Base-by-base conservation (phyloP, 306 rosid species). In the Cyamopsis tetragonoloba region DNA sequence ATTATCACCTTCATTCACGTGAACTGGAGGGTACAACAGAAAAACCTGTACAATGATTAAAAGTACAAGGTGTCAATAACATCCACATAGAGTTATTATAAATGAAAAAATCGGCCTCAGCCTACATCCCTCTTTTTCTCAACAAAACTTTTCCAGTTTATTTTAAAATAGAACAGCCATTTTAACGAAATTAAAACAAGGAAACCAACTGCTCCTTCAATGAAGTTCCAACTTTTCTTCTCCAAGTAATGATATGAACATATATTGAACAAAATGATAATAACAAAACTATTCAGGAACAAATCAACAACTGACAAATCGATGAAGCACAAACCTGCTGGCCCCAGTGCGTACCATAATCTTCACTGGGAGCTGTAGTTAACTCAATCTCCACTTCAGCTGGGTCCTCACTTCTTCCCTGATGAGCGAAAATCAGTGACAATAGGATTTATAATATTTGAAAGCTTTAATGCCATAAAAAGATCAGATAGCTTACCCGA, bases 331-430 rank as follows among this genome's bases (percentile, higher is more conserved):
- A 62, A 19, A 93, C 99, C 97, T 95, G 97, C 73, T 90, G 99
- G 28, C 97, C 99, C 99, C 99, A 95, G 44, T 95, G 99, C 37
- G 99, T 95, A 50, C 82, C 64, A 46, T 62, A 56, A 48, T 82
- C 77, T 47, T 62, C 68, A 72, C 96, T 88, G 20, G 99, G 99
- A 57, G 95, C 95, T 10, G 99, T 95, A 56, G 95, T 85, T 87
- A 95, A 78, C 83, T 95, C 92, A 24, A 91, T 77, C 76, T 85
- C 95, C 3, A 81, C 71, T 79, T 79, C 80, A 44, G 91, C 89
- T 9, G 95, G 99, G 73, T 90, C 96, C 83, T 91, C 97, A 14
- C 14, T 80, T 68, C 89, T 84, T 79, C 99, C 99, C 99, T 95
- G 79, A 66, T 54, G 54, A 66, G 76, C 38, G 66, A 60, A 79